Conservation (phyloP, 495 filamentous ascomycete species). For the Elaphomyces granulatus region DNA sequence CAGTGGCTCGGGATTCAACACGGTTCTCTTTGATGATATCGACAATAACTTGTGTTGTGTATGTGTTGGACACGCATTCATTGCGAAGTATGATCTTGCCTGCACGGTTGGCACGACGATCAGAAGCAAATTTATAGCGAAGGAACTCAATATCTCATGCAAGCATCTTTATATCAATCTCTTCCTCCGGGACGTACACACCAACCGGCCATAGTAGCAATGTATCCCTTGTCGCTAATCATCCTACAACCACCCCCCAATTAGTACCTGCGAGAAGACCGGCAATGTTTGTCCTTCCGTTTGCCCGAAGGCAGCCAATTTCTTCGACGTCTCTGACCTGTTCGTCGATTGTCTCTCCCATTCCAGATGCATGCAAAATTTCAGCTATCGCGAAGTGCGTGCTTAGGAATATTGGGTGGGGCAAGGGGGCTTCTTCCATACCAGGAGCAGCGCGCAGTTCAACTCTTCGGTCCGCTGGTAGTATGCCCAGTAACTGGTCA, state of each 20-base stretch:
- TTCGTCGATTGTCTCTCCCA: conserved; percentile 3
- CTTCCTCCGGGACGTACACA: conserved; percentile 95
- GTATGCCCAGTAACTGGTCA: neutral
- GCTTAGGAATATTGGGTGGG: neutral
- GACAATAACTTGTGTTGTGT: neutral
- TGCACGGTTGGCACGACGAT: conserved; percentile 83
- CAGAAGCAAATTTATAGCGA: conserved; percentile 67
- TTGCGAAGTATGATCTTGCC: too few species aligned
- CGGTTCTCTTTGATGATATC: too few species aligned
- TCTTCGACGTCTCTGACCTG: neutral
- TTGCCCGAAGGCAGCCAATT: neutral
- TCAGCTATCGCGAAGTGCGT: conserved; percentile 5
- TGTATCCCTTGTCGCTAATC: conserved; percentile 44
- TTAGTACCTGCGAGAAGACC: neutral
- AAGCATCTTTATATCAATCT: conserved; percentile 87
- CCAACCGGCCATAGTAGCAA: conserved; percentile 84
- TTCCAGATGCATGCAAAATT: conserved; percentile 7
- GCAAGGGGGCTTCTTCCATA: conserved; percentile 1
- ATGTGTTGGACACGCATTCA: too few species aligned
- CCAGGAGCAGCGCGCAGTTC: neutral
- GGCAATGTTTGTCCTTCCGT: neutral
- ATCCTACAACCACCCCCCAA: neutral
- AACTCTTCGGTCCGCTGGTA: neutral
- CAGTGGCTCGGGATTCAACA: conserved; percentile 88
- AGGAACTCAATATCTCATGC: conserved; percentile 82